Base-by-base conservation (phyloP, 2,329 filamentous ascomycete species). In the Fusarium heterosporum region DNA sequence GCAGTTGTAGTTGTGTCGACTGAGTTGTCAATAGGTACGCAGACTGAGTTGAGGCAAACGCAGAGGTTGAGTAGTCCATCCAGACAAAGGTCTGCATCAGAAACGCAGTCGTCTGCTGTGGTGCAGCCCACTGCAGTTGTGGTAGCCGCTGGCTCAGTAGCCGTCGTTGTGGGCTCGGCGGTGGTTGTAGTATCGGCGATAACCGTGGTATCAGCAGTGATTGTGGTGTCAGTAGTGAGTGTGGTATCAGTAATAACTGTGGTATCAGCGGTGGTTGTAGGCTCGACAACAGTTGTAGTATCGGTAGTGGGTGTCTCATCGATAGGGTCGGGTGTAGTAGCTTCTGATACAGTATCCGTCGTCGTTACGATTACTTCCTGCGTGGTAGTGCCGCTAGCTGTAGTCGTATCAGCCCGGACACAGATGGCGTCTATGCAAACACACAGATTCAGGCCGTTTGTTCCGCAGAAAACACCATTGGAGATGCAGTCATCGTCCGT, bases 21-120 rank as follows among this genome's bases (percentile, higher is more conserved):
- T 34, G 32, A 14, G 3, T 8, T 16, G 14, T 8, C 26, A 1
- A 40, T 11, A 19, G 16, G 16, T 10, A 59, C 22, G 2, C 55
- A 59, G 28, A 59, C 9, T 6, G 29, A 22, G n/a, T 49, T 25
- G 0, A 59, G 22, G 4, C 57, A 61, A 8, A 26, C 26, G 3
- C 57, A 61, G 2, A 60, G 10, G 6, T 60, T 60, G 6, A 58
- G 1, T 4, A 43, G 2, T 2, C 56, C 56, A 8, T 59, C 43
- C 0, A 60, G 9, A n/a, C 56, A 60, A 4, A 60, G 32, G 1
- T 12, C 55, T 1, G 29, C 1, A 6, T 60, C 13, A 2, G 26
- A 9, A 6, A 29, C 11, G 2, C 57, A 60, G n/a, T 60, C 57
- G 8, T 38, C 43, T 0, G 26, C 30, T 17, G 54, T 39, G 6